Base-by-base conservation (phyloP, 2,329 filamentous ascomycete genomes). In the Eutypella sp. region DNA sequence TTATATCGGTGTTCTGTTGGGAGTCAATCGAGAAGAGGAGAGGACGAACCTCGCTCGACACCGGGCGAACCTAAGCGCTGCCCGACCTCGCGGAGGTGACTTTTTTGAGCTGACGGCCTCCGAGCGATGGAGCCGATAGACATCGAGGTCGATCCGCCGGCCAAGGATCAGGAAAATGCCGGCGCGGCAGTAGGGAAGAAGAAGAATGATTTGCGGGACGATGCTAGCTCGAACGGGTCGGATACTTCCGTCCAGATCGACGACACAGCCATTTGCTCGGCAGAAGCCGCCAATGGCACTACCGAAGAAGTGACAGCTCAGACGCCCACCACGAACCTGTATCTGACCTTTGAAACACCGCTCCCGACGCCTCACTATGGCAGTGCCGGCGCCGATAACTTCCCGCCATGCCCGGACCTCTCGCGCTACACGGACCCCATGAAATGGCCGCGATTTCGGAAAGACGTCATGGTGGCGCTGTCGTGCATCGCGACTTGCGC, bases 401-500 rank as follows among this genome's bases (percentile, higher is more conserved):
- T 75, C 1, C 84, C 84, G 39, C 65, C 73, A 43, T 71, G 70
- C 20, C 88, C 87, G 4, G 73, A 89, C 61, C 76, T 95, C 22
- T 73, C 71, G 27, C 72, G 75, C 47, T 95, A 82, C 57, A 70
- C 65, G 1, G 84, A 87, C 9, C 91, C 91, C 0, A 83, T 89
- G 52, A 71, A 76, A 9, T 95, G 90, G 89, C 79, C 86, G 0
- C 60, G 69, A 45, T 71, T 70, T 39, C 81, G 82, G 48, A 96
- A 96, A 63, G 75, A 73, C 20, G 64, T 87, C 48, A 81, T 87
- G 55, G 80, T 92, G 8, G 78, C 75, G 58, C 73, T 96, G 11
- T 88, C 86, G 8, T 95, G 87, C 61, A 65, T 82, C 6, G 88
- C 87, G 1, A 95, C 89, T 0, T 76, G 81, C 18, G 67, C 91